Conservation (phyloP, 352 stramenopile genomes). For the Pythium pyrilobum region DNA sequence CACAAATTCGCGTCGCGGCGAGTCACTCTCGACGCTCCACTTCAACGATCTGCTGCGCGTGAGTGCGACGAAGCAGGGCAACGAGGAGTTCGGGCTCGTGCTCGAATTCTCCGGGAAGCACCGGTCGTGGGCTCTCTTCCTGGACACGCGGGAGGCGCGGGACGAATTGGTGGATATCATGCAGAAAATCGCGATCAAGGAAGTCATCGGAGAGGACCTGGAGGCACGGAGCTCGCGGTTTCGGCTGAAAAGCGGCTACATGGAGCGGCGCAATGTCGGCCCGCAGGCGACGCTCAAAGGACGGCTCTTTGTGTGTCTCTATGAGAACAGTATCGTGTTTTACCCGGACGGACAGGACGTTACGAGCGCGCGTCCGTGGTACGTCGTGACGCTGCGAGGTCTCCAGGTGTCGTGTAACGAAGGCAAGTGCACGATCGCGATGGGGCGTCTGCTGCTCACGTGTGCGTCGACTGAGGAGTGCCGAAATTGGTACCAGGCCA, state of each 20-base stretch:
- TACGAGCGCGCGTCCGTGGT: conserved; percentile 59
- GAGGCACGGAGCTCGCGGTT: conserved; percentile 63
- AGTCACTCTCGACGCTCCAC: conserved; percentile 70
- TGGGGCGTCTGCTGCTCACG: conserved; percentile 55
- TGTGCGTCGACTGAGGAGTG: conserved; percentile 50
- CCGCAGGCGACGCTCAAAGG: conserved; percentile 72
- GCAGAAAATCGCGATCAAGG: conserved; percentile 63
- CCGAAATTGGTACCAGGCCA: conserved; percentile 68
- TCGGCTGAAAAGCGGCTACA: conserved; percentile 63
- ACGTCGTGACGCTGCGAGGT: conserved; percentile 62
- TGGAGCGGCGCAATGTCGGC: conserved; percentile 74
- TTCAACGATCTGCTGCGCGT: conserved; percentile 64
- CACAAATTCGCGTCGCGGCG: conserved; percentile 68
- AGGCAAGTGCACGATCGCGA: conserved; percentile 55
- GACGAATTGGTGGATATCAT: conserved; percentile 72
- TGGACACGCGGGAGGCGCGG: conserved; percentile 64
- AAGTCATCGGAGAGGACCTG: conserved; percentile 57
- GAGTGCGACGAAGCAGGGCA: conserved; percentile 31
- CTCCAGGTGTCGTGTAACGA: conserved; percentile 61
- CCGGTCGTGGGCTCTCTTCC: conserved; percentile 71
- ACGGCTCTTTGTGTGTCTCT: conserved; percentile 66
- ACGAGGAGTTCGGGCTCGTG: conserved; percentile 61
- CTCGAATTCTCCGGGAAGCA: conserved; percentile 62
- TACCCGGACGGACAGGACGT: conserved; percentile 66
- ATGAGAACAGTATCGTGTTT: conserved; percentile 76